Evolutionary conservation across 306 rosid genomes (phyloP).

Genomic region (Glycine soja): DNA sequence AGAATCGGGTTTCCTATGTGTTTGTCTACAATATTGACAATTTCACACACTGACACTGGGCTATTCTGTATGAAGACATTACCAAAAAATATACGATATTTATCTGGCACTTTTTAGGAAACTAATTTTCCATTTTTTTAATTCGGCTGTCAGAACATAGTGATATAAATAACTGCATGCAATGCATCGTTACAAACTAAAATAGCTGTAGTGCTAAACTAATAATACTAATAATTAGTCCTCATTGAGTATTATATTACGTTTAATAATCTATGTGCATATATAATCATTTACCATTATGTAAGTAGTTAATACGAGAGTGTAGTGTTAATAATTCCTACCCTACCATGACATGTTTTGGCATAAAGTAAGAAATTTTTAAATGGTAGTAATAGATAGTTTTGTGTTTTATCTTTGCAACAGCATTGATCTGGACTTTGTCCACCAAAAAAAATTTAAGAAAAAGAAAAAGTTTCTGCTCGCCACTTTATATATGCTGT

Average conservation of each 20-base stretch:
- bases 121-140: not conserved
- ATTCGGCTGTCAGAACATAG: not conserved
- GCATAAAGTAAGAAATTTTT: conserved; percentile 22
- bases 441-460: not conserved
- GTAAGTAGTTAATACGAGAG: not conserved
- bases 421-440: conserved; percentile 40
- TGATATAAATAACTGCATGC: not conserved
- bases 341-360: conserved; percentile 21
- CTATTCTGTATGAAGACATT: conserved; percentile 29
- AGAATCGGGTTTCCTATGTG: conserved; percentile 41
- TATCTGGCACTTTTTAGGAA: not conserved
- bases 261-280: not conserved
- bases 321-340: not conserved
- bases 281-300: conserved; percentile 1
- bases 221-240: not conserved
- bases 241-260: not conserved
- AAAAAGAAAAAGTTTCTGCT: conserved; percentile 34
- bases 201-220: no score
- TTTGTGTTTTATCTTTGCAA: conserved; percentile 37
- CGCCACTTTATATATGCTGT: conserved; percentile 46
- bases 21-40: conserved; percentile 45
- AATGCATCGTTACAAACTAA: not conserved
- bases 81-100: not conserved
- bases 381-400: not conserved
- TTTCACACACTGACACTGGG: conserved; percentile 22